Percentiles rank a stretch among this genome's conserved stretches.
phyloP scores from a whole-genome alignment of 768 basidiomycete species.

The Suillus bovinus region DNA sequence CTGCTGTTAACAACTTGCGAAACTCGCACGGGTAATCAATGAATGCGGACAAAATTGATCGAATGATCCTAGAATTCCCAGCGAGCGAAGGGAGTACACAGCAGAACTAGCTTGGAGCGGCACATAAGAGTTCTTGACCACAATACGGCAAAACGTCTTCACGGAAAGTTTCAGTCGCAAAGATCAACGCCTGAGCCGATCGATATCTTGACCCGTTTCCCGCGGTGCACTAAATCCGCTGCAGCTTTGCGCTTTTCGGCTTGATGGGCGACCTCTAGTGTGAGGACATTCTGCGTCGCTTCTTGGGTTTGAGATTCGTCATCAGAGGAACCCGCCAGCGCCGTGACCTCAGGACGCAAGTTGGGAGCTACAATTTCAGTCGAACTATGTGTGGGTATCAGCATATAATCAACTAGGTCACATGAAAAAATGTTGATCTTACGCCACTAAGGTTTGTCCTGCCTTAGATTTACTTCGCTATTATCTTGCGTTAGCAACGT shows the following conservation, averaged over 20 bases:
- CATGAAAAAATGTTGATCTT: conserved; percentile 2
- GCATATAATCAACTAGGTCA: not conserved
- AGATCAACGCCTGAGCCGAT: conserved; percentile 69
- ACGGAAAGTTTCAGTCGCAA: conserved; percentile 52
- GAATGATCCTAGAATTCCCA: not conserved
- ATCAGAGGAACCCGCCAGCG: conserved; percentile 11
- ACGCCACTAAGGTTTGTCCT: conserved; percentile 5
- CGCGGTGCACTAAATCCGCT: conserved; percentile 16
- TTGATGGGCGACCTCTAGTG: conserved; percentile 16
- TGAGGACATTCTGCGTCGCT: conserved; percentile 33
- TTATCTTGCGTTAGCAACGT: not conserved
- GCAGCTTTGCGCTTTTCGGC: conserved; percentile 36
- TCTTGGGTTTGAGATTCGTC: conserved; percentile 42
- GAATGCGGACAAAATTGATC: not conserved
- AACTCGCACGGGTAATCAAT: not conserved
- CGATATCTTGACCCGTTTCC: conserved; percentile 74
- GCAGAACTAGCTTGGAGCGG: not conserved
- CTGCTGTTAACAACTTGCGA: not conserved
- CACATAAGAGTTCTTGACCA: not conserved
- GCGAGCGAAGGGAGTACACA: not conserved
- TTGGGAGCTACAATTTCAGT: not conserved
- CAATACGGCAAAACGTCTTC: conserved; percentile 9
- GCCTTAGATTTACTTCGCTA: not conserved
- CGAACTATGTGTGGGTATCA: conserved; percentile 1
- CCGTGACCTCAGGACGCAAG: not conserved